Evolutionary conservation across 805 yeast species (phyloP).

Genomic region (Sungouiozyma ichnusensis): DNA sequence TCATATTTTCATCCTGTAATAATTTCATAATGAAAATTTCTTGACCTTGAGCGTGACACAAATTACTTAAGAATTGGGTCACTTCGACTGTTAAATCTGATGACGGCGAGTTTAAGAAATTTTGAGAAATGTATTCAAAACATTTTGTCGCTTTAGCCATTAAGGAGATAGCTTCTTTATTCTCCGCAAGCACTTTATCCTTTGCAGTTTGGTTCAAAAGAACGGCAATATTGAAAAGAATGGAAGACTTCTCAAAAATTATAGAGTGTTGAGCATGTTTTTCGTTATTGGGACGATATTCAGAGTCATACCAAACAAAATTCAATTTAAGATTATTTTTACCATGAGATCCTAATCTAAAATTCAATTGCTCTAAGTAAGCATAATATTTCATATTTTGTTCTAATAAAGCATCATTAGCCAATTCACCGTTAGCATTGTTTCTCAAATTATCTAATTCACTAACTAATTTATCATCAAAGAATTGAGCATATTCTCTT

Average conservation of each 20-base stretch:
- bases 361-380: conserved; percentile 67
- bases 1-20: conserved; percentile 31
- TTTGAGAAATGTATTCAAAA: conserved; percentile 58
- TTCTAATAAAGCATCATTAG: conserved; percentile 23
- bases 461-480: conserved; percentile 18
- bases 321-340: conserved; percentile 39
- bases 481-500: conserved; percentile 24
- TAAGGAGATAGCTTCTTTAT: conserved; percentile 48
- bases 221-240: conserved; percentile 69
- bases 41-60: conserved; percentile 82
- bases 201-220: conserved; percentile 44
- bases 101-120: conserved; percentile 83
- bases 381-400: conserved; percentile 56
- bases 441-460: conserved; percentile 22
- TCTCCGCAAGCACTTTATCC: conserved; percentile 31
- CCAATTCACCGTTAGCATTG: conserved; percentile 26
- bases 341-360: conserved; percentile 60
- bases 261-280: conserved; percentile 62
- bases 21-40: conserved; percentile 68
- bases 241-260: conserved; percentile 83
- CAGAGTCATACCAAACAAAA: conserved; percentile 79
- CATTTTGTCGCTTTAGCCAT: conserved; percentile 76
- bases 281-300: conserved; percentile 28
- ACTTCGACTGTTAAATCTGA: conserved; percentile 63
- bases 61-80: conserved; percentile 47